These are phyloP conservation scores for Triticum timopheevii DNA, from an alignment of 176 grass and related monocot genomes.

Conservation along the genomic window DNA sequence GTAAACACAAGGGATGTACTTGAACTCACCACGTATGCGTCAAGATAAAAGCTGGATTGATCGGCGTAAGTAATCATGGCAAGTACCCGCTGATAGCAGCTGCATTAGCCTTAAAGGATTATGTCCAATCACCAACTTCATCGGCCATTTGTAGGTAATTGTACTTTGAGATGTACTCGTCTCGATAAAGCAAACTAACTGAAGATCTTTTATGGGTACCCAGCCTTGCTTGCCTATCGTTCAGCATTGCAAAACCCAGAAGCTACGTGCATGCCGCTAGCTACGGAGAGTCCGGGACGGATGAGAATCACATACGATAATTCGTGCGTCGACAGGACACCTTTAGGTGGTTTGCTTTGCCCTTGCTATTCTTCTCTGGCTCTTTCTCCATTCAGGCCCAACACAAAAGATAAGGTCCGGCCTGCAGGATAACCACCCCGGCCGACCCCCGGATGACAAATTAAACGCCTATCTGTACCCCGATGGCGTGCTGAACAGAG, in stretches of 20 bases:
- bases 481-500: not conserved
- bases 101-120: not conserved
- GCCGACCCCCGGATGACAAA: not conserved
- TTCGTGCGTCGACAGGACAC: not conserved
- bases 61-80: not conserved
- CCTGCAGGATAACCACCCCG: not conserved
- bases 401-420: not conserved
- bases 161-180: not conserved
- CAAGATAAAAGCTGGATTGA: not conserved
- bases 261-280: not conserved
- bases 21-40: not conserved
- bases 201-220: not conserved
- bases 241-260: not conserved
- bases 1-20: not conserved
- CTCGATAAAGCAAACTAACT: not conserved
- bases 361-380: not conserved
- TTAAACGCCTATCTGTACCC: not conserved
- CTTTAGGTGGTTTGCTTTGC: not conserved
- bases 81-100: not conserved
- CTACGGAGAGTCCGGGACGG: not conserved
- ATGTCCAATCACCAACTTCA: not conserved
- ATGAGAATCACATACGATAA: not conserved
- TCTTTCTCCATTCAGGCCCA: constrained; percentile 35
- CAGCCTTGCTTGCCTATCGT: not conserved
- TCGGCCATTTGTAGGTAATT: not conserved